A percentile compares a stretch with the other conserved stretches of the same genome.
These are phyloP conservation scores for grape (Vitis vinifera) DNA, from an alignment of 164 flowering plant species.

Conservation along the genomic window ASM3070453v1 NC_081819.1:14805501-14806000, in stretches of 20 bases:
- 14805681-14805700: neutral
- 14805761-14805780: neutral
- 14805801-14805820: neutral
- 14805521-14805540: neutral
- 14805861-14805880: neutral
- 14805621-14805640: neutral
- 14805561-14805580: neutral
- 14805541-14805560: neutral
- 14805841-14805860: neutral
- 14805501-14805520: neutral
- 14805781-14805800: neutral
- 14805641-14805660: neutral
- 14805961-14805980: no score
- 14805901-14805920: no score
- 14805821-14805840: neutral
- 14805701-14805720: constrained; percentile 66
- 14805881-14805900: neutral
- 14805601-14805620: neutral
- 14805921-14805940: no score
- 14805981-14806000: no score
- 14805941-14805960: no score
- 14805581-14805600: neutral
- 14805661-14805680: neutral
- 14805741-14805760: constrained; percentile 74
- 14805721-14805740: constrained; percentile 85